Base-by-base conservation (phyloP, 495 filamentous ascomycete genomes). In the Aspergillus kassunensis region DNA sequence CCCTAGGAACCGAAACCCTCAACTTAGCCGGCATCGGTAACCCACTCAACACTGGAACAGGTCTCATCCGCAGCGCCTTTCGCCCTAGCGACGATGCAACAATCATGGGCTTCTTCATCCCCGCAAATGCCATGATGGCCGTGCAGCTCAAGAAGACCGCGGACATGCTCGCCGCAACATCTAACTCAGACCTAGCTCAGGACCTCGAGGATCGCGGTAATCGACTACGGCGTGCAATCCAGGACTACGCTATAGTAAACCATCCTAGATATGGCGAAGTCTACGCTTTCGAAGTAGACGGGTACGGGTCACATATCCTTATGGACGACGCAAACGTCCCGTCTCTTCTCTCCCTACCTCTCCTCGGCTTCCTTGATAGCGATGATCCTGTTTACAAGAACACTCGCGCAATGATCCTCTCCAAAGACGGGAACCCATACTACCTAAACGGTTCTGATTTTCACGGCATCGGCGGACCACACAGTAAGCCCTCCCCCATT, bases 261-360 rank as follows among this genome's bases (percentile, higher is more conserved):
- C 90, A 96, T 60, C 79, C 84, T 56, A 84, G 79, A 35, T 96
- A 85, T 56, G 95, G 95, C 24, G 73, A 87, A 18, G 93, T 99
- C 4, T 99, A 96, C 64, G 93, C 93, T 6, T 99, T 87, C 63
- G 93, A 99, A 68, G 90, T 97, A 12, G 93, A 99, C 64, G 93
- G 93, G 1, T 99, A 93, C 58, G 95, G 93, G 40, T 91, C 88
- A 11, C 77, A 82, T 4, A 87, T 96, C 44, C 67, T 98, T 25
- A 97, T 98, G 93, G 93, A 99, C 58, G 93, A 99, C 64, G 93
- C 93, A 11, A 99, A 99, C 57, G 80, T 97, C 31, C 93, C 93
- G 1, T 96, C 90, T 0, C 71, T 99, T 9, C 76, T 99, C 1
- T 84, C 91, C 16, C 75, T 99, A 10, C 93, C 93, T 2, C 72